Evolutionary conservation across 805 yeast genomes (phyloP), one percentile per base, ranked within the genome.

Genomic region (Saturnispora gosingensis): DNA sequence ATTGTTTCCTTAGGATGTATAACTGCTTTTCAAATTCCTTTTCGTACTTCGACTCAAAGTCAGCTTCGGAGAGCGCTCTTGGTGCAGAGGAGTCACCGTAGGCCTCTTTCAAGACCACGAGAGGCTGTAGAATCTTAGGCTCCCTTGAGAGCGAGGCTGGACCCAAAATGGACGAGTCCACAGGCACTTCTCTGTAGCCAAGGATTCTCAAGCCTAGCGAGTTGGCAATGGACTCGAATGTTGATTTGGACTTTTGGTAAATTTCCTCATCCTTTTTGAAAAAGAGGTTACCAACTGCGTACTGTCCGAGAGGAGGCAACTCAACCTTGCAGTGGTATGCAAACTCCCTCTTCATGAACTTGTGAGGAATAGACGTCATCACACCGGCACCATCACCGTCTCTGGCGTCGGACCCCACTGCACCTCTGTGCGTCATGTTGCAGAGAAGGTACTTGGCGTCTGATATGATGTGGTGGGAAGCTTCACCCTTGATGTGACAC

Each of bases 351-450:
- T 70, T 69, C 76, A 91, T 81, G 67, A 93, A 88, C 58, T 79
- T 82, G 71, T 90, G 97, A 35, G 97, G 97, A 56, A 91, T 81
- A 30, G 96, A 85, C 48, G 93, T 80, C 80, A 91, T 81, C 55
- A 91, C 88, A 68, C 99, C 99, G 27, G 99, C 99, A 70, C 99
- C 99, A 67, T 91, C 99, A 70, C 99, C 99, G 67, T 91, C 97
- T 62, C 89, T 81, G 22, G 97, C 95, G 64, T 90, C 96, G 1
- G 88, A 76, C 54, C 96, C 95, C 54, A 90, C 97, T 40, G 98
- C 98, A 66, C 99, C 99, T 72, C 99, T 82, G 70, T 91, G 99
- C 55, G 97, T 87, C 99, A 91, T 93, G 72, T 93, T 91, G 73
- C 98, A 90, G 51, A 91, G 80, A 62, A 91, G 73, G 65, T 79